phyloP scores from a whole-genome alignment of 176 grass and related monocot species.

The Cymbopogon citratus region DNA sequence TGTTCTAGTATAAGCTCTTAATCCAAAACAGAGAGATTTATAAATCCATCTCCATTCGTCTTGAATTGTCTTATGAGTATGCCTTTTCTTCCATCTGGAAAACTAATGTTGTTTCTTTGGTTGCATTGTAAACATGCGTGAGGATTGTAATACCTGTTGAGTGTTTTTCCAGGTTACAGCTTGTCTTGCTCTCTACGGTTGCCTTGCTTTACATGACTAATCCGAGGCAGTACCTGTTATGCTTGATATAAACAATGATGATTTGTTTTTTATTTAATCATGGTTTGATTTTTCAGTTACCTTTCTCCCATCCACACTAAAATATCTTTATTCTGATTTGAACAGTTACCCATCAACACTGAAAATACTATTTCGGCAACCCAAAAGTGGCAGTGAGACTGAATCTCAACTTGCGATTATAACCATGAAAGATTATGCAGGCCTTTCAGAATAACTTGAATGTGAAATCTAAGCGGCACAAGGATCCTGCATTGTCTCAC shows the following conservation, averaged over 20 bases:
- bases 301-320: conserved; percentile 7
- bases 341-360: conserved; percentile 71
- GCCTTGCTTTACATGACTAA: not conserved
- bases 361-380: conserved; percentile 65
- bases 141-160: not conserved
- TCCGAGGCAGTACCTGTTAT: not conserved
- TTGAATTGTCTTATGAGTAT: not conserved
- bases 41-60: not conserved
- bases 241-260: conserved; percentile 10
- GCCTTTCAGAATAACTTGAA: conserved; percentile 81
- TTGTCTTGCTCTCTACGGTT: not conserved
- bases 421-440: conserved; percentile 70
- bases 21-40: not conserved
- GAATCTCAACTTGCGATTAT: conserved; percentile 65
- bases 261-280: not conserved
- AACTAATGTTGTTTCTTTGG: not conserved
- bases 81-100: not conserved
- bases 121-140: not conserved
- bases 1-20: not conserved
- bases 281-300: conserved; percentile 17
- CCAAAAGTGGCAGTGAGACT: conserved; percentile 27
- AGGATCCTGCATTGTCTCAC: conserved; percentile 65
- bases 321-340: conserved; percentile 7
- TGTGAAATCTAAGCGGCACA: conserved; percentile 75
- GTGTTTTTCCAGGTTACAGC: not conserved